Evolutionary conservation across 805 yeast genomes (phyloP).

Genomic region (Candida stauntonica): DNA sequence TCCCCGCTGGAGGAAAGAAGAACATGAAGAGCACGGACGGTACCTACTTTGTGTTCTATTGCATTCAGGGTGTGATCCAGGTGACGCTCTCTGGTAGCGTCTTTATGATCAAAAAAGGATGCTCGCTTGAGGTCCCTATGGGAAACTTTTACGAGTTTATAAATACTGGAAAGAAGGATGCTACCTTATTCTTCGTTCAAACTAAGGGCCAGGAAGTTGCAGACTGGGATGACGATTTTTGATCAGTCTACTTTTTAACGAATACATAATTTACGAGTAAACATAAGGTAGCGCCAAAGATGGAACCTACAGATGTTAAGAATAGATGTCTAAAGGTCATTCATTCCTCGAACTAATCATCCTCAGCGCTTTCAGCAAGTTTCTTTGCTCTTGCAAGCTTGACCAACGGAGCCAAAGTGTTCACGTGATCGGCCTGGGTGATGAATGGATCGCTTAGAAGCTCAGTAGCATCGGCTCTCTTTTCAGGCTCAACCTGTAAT

Average conservation of each 20-base stretch:
- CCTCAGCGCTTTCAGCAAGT: constrained; percentile 33
- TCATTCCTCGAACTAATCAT: constrained; percentile 21
- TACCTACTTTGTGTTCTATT: constrained; percentile 70
- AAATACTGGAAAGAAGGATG: constrained; percentile 54
- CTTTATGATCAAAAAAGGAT: constrained; percentile 64
- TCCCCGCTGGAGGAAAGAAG: constrained; percentile 60
- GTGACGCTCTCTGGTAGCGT: constrained; percentile 55
- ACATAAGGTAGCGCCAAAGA: too few species aligned
- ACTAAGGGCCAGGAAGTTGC: constrained; percentile 32
- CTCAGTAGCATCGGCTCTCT: constrained; percentile 87
- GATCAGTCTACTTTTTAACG: too few species aligned
- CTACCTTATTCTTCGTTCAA: constrained; percentile 73
- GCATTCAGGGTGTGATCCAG: constrained; percentile 64
- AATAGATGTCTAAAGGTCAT: too few species aligned
- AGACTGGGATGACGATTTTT: constrained; percentile 21
- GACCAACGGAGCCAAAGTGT: constrained; percentile 67
- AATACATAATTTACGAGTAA: too few species aligned
- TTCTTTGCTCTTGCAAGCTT: constrained; percentile 70
- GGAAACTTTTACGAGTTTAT: constrained; percentile 67
- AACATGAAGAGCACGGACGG: constrained; percentile 54
- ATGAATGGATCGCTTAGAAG: constrained; percentile 73
- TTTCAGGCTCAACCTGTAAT: constrained; percentile 88
- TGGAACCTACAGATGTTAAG: too few species aligned
- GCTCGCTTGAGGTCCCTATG: constrained; percentile 79
- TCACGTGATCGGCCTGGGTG: constrained; percentile 56